Evolutionary conservation across 129 eudicot species (phyloP), one percentile per base, ranked within the genome.

Genomic region (Flaveria sonorensis): DNA sequence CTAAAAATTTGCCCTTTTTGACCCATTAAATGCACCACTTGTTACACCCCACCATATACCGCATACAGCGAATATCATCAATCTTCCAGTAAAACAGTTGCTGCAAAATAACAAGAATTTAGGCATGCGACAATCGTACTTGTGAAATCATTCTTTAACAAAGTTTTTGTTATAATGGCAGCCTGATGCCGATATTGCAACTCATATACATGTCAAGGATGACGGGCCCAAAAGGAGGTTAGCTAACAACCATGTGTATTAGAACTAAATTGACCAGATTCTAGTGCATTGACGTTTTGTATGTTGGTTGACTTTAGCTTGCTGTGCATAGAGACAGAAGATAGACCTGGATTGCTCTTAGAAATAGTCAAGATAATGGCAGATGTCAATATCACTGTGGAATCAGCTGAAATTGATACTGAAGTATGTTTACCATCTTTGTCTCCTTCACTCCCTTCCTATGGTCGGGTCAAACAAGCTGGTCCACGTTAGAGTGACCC

Each of bases 181-280:
- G 98, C 86, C 83, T 82, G 96, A 82, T 86, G 89, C 84, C 76
- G 93, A 90, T 85, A 82, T 93, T 74, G 83, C 91, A 45, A 93
- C 98, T 82, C 97, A 88, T 83, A 87, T 93, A 77, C 89, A 84
- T 47, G 88, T 93, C 36, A 89, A 88, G 88, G 92, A 87, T 56
- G 98, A 91, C 64, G 97, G 98, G 43, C 97, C 98, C 59, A 86
- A 81, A 85, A 88, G 96, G 84, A 93, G 98, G 98, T 93, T 71
- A 48, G 90, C 30, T 73, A 73, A 47, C 2, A 79, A n/a, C 18
- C 32, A 72, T 59, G 18, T 40, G 46, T 78, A 21, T 42, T 62
- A 28, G 7, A 36, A 10, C 10, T 2, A 36, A 72, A 52, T 53
- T 36, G 50, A 21, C 12, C 11, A 14, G 32, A 51, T 64, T 79